Conservation (phyloP, 371 early-diverging fungal species). For the Dichotomocladium elegans region DNA sequence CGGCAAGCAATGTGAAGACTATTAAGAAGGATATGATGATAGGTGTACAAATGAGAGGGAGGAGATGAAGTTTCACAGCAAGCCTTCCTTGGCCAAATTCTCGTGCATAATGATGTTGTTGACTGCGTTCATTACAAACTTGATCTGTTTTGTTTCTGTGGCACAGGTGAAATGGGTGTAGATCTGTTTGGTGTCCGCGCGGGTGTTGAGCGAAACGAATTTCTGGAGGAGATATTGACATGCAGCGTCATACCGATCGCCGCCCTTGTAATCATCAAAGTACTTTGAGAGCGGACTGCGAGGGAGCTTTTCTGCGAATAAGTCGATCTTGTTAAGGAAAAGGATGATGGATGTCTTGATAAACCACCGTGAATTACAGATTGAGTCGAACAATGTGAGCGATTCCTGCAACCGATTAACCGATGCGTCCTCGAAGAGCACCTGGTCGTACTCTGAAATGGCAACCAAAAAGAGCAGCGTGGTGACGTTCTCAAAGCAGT, state of each 20-base stretch:
- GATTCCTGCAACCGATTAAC: constrained; percentile 69
- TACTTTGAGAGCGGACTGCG: constrained; percentile 58
- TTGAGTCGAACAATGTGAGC: constrained; percentile 69
- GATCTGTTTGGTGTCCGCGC: constrained; percentile 41
- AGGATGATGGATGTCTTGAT: constrained; percentile 76
- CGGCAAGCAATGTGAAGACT: not conserved
- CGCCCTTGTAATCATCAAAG: constrained; percentile 74
- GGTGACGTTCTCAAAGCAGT: constrained; percentile 93
- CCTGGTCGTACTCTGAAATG: constrained; percentile 94
- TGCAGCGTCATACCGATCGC: constrained; percentile 62
- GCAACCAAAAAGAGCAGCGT: constrained; percentile 92
- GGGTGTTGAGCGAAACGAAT: constrained; percentile 39
- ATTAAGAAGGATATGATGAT: not conserved
- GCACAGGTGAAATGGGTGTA: constrained; percentile 58
- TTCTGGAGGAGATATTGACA: constrained; percentile 42
- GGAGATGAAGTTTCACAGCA: constrained; percentile 41
- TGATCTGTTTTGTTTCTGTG: constrained; percentile 72
- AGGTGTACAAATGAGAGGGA: not conserved
- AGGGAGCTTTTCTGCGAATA: constrained; percentile 69
- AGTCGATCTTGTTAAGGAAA: constrained; percentile 83
- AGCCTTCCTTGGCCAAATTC: constrained; percentile 59
- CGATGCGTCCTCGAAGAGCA: constrained; percentile 87
- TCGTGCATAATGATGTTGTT: constrained; percentile 71
- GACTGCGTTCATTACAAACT: constrained; percentile 71
- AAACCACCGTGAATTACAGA: constrained; percentile 79